Base-by-base conservation (phyloP, 495 filamentous ascomycete genomes). In the Penicillium herquei region DNA sequence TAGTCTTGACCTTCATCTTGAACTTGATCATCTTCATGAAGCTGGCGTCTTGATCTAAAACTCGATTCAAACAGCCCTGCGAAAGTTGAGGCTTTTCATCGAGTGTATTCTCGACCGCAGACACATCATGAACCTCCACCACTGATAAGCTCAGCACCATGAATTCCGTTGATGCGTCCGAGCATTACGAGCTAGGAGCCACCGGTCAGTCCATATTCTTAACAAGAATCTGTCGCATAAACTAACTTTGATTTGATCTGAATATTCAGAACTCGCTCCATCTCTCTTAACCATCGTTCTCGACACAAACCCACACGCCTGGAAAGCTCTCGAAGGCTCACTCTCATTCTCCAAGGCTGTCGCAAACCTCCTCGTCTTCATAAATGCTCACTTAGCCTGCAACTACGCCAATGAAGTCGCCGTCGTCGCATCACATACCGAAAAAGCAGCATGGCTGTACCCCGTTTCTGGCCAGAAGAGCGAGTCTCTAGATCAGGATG, bases 231-330 rank as follows among this genome's bases (percentile, higher is more conserved):
- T 26, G 21, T 26, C 21, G 40, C 40, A 26, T 14, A 14, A 17
- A 32, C n/a, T 48, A 55, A n/a, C 6, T 9, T 10, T n/a, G 11
- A 6, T 39, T 13, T 7, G 14, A 7, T 26, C 4, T 18, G 12
- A 40, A 58, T n/a, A 8, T 53, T 1, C 42, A 88, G 87, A 84
- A 52, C 85, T 86, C 45, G 75, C 89, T 4, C 91, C 95, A 0
- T 96, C 94, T 31, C 85, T 98, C 39, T 83, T 96, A 49, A 88
- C 90, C 55, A 85, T 98, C 65, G 82, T 98, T 70, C 81, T 98
- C 76, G 94, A 98, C 75, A 96, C 94, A 40, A 98, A 98, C 67
- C 95, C 94, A 1, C 89, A 88, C 61, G 91, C 94, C 67, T 98
- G 94, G 94, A 84, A 89, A 4, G 78, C 88, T 45, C 82, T 98